Conservation (phyloP, 2,329 filamentous ascomycete species). For the Beauveria varroae region DNA sequence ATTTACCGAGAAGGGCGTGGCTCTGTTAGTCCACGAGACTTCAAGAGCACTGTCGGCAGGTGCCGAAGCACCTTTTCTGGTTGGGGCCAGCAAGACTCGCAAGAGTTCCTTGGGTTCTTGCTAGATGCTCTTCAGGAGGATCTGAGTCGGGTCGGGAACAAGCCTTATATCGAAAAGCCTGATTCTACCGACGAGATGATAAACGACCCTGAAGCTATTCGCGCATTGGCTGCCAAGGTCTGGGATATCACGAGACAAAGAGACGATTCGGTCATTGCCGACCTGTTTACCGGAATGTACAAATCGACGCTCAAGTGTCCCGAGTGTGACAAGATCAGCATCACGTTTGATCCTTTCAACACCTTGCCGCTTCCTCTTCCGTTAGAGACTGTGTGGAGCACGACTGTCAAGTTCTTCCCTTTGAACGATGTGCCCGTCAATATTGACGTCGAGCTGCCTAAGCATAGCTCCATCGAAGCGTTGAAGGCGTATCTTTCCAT, state of each 20-base stretch:
- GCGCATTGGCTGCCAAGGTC: conserved; percentile 77
- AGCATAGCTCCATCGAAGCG: conserved; percentile 59
- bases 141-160: conserved; percentile 85
- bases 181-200: conserved; percentile 97
- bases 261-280: conserved; percentile 91
- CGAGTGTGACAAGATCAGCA: conserved; percentile 87
- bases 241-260: conserved; percentile 88
- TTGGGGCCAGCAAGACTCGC: conserved; percentile 93
- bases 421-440: conserved; percentile 62
- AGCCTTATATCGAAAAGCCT: conserved; percentile 95
- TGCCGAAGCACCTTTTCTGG: conserved; percentile 84
- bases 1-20: conserved; percentile 66
- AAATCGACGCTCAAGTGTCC: conserved; percentile 95
- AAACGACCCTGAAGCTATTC: conserved; percentile 69
- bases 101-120: conserved; percentile 92
- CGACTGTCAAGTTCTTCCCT: conserved; percentile 69
- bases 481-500: conserved; percentile 66
- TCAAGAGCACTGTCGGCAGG: conserved; percentile 75
- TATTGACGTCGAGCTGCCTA: conserved; percentile 73
- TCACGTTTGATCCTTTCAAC: conserved; percentile 97
- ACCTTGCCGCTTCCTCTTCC: conserved; percentile 88
- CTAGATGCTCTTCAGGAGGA: conserved; percentile 94
- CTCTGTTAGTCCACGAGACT: conserved; percentile 70
- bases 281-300: conserved; percentile 96
- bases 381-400: conserved; percentile 73